Conservation (phyloP, 1,284 basidiomycete genomes). For the Mycena sp. region DNA sequence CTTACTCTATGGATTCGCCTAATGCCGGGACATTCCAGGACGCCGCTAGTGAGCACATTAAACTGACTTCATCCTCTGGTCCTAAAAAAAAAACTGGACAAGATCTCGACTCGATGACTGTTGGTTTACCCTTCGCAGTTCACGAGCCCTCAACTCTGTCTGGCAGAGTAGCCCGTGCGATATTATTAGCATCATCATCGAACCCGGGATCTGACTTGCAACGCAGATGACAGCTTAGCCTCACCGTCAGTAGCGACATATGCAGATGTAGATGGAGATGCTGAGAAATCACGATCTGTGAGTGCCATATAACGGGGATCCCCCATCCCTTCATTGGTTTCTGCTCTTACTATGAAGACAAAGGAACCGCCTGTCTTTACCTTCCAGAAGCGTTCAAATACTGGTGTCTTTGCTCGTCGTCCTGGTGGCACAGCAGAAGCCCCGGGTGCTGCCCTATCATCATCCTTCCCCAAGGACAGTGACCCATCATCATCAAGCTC, state of each 20-base stretch:
- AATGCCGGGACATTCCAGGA: conserved; percentile 7
- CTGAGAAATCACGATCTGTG: conserved; percentile 16
- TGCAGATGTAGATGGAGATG: conserved; percentile 24
- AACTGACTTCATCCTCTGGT: neutral
- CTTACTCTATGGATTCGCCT: conserved; percentile 2
- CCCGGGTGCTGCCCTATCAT: conserved; percentile 2
- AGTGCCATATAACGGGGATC: conserved; percentile 15
- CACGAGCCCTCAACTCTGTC: conserved; percentile 10
- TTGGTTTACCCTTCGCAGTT: conserved; percentile 1
- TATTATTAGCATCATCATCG: conserved; percentile 8
- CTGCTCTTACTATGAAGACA: conserved; percentile 20
- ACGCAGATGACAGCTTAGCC: conserved; percentile 9
- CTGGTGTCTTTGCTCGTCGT: conserved; percentile 16
- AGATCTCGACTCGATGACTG: too few species aligned
- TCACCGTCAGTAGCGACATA: conserved; percentile 18
- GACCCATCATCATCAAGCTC: conserved; percentile 3
- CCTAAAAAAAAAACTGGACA: too few species aligned
- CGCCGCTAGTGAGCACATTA: neutral
- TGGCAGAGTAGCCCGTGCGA: neutral
- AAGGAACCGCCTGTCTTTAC: conserved; percentile 27
- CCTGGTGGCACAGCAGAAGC: conserved; percentile 9
- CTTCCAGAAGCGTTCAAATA: conserved; percentile 7
- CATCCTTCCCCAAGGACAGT: conserved; percentile 11
- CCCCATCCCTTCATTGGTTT: neutral
- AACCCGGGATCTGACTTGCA: conserved; percentile 11